Evolutionary conservation across 306 rosid species (phyloP).

Genomic region (Vigna angularis): DNA sequence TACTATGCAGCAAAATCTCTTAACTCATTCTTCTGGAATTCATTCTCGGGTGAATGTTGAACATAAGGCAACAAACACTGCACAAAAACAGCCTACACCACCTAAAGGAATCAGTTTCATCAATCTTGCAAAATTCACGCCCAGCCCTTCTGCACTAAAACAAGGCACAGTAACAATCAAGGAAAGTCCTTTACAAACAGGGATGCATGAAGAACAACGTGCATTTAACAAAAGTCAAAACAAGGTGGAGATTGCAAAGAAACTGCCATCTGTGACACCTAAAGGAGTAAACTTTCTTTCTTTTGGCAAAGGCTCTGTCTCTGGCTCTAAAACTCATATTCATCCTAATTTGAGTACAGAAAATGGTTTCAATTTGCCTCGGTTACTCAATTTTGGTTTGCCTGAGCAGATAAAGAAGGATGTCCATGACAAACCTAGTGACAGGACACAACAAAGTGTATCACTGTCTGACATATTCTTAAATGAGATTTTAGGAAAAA

Average conservation of each 20-base stretch:
- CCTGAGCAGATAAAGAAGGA: conserved; percentile 31
- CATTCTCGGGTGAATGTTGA: conserved; percentile 40
- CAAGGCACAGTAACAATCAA: conserved; percentile 48
- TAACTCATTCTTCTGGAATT: conserved; percentile 44
- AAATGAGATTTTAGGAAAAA: conserved; percentile 42
- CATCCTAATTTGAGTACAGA: conserved; percentile 43
- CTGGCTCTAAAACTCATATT: conserved; percentile 44
- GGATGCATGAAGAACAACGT: conserved; percentile 37
- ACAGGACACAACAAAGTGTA: conserved; percentile 39
- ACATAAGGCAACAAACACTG: conserved; percentile 40
- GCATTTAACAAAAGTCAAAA: conserved; percentile 41
- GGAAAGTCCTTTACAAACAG: conserved; percentile 44
- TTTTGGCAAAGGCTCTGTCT: conserved; percentile 61
- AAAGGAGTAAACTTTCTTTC: conserved; percentile 80
- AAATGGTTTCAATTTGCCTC: conserved; percentile 39
- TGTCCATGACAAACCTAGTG: conserved; percentile 37
- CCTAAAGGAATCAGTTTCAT: conserved; percentile 67
- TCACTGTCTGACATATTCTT: conserved; percentile 43
- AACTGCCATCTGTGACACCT: conserved; percentile 53
- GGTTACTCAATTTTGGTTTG: conserved; percentile 36
- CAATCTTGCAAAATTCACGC: conserved; percentile 51
- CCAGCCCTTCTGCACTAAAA: conserved; percentile 40
- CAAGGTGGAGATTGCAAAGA: conserved; percentile 39
- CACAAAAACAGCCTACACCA: conserved; percentile 43
- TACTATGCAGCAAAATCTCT: conserved; percentile 43